Evolutionary conservation across 345 rosid species (phyloP).

Genomic region (Dimocarpus longan): DNA sequence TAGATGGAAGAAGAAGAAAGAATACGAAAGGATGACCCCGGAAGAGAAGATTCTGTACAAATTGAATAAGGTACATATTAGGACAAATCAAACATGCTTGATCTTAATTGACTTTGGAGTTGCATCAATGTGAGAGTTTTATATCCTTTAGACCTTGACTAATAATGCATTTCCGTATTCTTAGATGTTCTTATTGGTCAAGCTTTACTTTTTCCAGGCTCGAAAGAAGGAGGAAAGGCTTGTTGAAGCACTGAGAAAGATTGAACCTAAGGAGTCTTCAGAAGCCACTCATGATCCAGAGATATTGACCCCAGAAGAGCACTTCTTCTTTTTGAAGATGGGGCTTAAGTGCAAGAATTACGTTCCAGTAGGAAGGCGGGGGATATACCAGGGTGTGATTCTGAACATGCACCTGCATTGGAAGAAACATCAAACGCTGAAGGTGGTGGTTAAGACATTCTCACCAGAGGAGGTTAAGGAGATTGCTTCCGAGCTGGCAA

Average conservation of each 20-base stretch:
- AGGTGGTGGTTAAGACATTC: slow-evolving; percentile 88
- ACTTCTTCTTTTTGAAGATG: slow-evolving; percentile 85
- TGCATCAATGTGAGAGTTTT: background rate
- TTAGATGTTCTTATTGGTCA: background rate
- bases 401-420: slow-evolving; percentile 99
- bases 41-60: slow-evolving; percentile 84
- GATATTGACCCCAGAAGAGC: slow-evolving; percentile 94
- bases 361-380: slow-evolving; percentile 91
- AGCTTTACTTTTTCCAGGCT: slow-evolving; percentile 48
- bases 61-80: slow-evolving; percentile 58
- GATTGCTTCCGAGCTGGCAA: slow-evolving; percentile 81
- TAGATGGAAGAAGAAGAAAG: slow-evolving; percentile 96
- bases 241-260: slow-evolving; percentile 68
- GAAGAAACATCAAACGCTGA: slow-evolving; percentile 93
- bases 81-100: background rate
- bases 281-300: slow-evolving; percentile 89
- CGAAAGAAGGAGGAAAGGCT: slow-evolving; percentile 76
- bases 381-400: slow-evolving; percentile 94
- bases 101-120: slow-evolving; percentile 15
- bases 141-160: background rate
- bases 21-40: slow-evolving; percentile 77
- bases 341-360: slow-evolving; percentile 90
- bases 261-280: slow-evolving; percentile 72
- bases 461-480: slow-evolving; percentile 85
- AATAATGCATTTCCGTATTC: background rate